phyloP scores from a whole-genome alignment of 768 basidiomycete species.

The Hypholoma fasciculare region DNA sequence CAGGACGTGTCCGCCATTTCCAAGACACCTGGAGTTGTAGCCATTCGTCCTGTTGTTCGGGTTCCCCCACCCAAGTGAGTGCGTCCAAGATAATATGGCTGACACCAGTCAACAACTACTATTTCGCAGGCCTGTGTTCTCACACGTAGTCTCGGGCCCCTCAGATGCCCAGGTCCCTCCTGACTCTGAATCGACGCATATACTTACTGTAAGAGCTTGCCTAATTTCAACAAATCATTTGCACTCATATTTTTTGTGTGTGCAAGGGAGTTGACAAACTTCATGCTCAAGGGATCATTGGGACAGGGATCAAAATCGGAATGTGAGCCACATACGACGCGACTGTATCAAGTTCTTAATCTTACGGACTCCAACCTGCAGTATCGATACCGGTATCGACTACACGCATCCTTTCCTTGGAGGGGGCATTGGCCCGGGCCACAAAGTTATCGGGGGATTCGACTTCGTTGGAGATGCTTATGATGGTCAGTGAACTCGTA shows the following conservation, averaged over 20 bases:
- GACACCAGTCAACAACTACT: not conserved
- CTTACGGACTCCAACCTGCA: constrained; percentile 15
- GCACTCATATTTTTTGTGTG: too few species aligned
- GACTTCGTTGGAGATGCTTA: constrained; percentile 62
- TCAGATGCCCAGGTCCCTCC: constrained; percentile 42
- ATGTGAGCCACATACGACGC: constrained; percentile 39
- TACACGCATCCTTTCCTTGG: constrained; percentile 58
- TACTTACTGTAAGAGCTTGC: constrained; percentile 44
- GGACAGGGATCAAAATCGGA: constrained; percentile 67
- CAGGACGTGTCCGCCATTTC: constrained; percentile 51
- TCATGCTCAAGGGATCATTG: constrained; percentile 61
- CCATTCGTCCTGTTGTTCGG: constrained; percentile 53
- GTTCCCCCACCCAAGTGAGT: constrained; percentile 44
- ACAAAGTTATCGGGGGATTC: constrained; percentile 51
- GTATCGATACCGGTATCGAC: constrained; percentile 58
- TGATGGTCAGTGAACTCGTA: constrained; percentile 30
- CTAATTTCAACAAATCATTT: too few species aligned
- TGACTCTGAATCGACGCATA: constrained; percentile 51
- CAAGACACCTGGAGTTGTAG: constrained; percentile 50
- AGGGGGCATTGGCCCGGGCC: constrained; percentile 53
- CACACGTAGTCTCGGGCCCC: constrained; percentile 39
- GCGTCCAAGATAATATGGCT: not conserved
- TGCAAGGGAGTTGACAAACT: constrained; percentile 60
- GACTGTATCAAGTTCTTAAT: not conserved
- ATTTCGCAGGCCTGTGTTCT: constrained; percentile 40